Evolutionary conservation across 345 rosid genomes (phyloP), one percentile per base, ranked within the genome.

Genomic region (Odontarrhena argentea): DNA sequence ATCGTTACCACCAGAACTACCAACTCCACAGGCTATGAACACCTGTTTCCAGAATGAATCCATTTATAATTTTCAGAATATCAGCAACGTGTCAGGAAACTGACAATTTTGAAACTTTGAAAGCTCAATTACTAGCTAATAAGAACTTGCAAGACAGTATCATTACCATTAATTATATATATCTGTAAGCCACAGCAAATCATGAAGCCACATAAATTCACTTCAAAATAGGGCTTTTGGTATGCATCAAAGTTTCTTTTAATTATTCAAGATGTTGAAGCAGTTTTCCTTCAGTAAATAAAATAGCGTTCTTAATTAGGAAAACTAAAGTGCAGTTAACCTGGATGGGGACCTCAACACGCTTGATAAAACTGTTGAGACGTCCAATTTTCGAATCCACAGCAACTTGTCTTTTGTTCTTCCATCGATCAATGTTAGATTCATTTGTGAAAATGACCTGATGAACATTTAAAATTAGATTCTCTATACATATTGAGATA

Each of bases 381-480:
- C 99, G 89, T 67, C 99, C 97, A 34, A 87, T 30, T 76, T 93
- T 93, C 36, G 97, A 93, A 75, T 93, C 89, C 38, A 93, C 88
- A 24, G 99, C 99, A 57, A 71, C 82, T 74, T 93, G 97, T 65
- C 99, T 85, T 78, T 88, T 91, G 43, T 93, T 90, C 76, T 86
- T 91, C 99, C 99, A 88, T 70, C 97, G 92, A 37, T 93, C 97
- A 67, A 93, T 93, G 83, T 91, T 93, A 62, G 97, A 87, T 73
- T 93, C 99, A 76, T 93, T 93, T 12, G 96, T 84, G 82, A 93
- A 93, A 80, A 93, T 88, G 66, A 93, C 97, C 97, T 93, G 64
- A 2, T 30, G 8, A 47, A 7, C 64, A 47, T 54, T 59, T 63
- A 69, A 57, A 42, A 42, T 69, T 40, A 66, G 61, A 54, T 24